Base-by-base conservation (phyloP, 805 yeast species). In the Teunomyces kruisii region DNA sequence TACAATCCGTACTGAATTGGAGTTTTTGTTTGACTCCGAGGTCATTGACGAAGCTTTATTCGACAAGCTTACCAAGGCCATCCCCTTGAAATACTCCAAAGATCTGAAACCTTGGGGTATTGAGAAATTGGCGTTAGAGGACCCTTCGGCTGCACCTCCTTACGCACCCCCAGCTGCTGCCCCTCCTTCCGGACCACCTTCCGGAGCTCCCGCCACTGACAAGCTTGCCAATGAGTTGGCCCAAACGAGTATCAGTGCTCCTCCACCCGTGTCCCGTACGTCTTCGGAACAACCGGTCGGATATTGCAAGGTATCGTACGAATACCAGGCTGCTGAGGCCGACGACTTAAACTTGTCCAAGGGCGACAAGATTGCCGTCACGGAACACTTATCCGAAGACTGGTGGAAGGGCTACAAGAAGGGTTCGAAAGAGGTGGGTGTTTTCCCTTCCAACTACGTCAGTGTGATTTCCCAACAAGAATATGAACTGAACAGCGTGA, bases 401-500 rank as follows among this genome's bases (percentile, higher is more conserved):
- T 92, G 99, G 99, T 90, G 94, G 87, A 85, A 80, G 59, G 99
- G 99, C 39, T 67, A 64, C 50, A 63, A 58, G 47, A 49, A 56
- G 36, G 68, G 70, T 13, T 51, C 64, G 1, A 78, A 80, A 4
- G 62, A 65, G 27, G 76, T 78, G 6, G 99, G 98, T 35, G 83
- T 91, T 59, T 91, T 94, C 70, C 99, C 99, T 7, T 71, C 92
- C 1, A 88, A 88, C 62, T 92, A 94, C 59, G 96, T 90, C 40
- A 76, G 52, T 17, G 50, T 74, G 32, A 58, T 75, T 3, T 53
- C 70, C 9, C 64, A 60, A 45, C 52, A 62, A 16, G 75, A 71
- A 39, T 65, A 59, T 46, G 49, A 53, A 24, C 17, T 39, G 43
- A 26, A 32, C 33, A 17, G 32, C 17, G 26, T 17, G 27, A 32